Base-by-base conservation (phyloP, 257 asterid species). In the Mentha longifolia region DNA sequence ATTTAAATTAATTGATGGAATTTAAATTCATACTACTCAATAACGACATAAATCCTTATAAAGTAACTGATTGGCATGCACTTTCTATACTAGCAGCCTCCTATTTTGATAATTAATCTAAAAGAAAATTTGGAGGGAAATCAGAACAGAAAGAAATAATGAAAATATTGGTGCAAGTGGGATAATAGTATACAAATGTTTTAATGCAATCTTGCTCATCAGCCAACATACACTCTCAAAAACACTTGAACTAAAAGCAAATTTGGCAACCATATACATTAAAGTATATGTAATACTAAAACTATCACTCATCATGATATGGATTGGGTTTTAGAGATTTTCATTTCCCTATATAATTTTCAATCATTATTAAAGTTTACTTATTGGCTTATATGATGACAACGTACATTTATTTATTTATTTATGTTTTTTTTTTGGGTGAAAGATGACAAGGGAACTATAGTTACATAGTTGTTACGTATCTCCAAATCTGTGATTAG, bases 201-300 rank as follows among this genome's bases (percentile, higher is more conserved):
- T 62, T 67, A 76, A 47, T 71, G 65, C 65, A 65, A 67, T 67
- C 79, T 67, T 58, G 69, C 70, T 67, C 79, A 65, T 15, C 59
- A 20, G 9, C 71, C 72, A 73, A 65, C 72, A 30, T 17, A 55
- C 42, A 12, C 61, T 28, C 49, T 16, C 49, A 37, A 37, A 54
- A n/a, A 11, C 13, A 16, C 45, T 5, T 31, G 10, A 19, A 52
- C 11, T 17, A 52, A 67, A 62, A 41, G 68, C 39, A 3, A 63
- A 42, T 11, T 17, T 7, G 20, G 14, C 31, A 28, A 31, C 30
- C 12, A 37, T 22, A 12, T 2, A 7, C 22, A 22, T 15, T 3
- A 7, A 22, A 13, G 37, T 41, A 7, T n/a, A 13, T 39, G 7
- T 39, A 46, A 0, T 64, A 22, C 14, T 22, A 20, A 41, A 42